Conservation (phyloP, 2,329 filamentous ascomycete genomes). For the Exutisphaerella laricina region DNA sequence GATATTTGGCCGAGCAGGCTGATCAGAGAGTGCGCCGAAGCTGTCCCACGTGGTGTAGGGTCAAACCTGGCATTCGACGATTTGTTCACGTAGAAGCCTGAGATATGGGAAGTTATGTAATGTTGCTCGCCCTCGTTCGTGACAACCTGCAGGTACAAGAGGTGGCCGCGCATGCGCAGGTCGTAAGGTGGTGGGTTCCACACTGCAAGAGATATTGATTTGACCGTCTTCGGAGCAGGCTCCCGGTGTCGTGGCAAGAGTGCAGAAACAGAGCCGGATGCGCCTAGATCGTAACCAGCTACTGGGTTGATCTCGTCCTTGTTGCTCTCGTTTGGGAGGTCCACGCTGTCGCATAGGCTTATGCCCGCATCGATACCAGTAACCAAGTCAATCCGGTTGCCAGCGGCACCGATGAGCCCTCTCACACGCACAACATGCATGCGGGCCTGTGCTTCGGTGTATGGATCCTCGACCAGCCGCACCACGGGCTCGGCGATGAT, state of each 20-base stretch:
- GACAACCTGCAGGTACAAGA: slow-evolving; percentile 82
- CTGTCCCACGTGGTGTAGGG: slow-evolving; percentile 68
- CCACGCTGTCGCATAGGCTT: slow-evolving; percentile 78
- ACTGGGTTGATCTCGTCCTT: slow-evolving; percentile 41
- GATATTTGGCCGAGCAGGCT: slow-evolving; percentile 73
- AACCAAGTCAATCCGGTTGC: slow-evolving; percentile 78
- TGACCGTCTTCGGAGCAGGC: slow-evolving; percentile 80
- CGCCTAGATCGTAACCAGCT: slow-evolving; percentile 70
- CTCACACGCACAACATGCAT: slow-evolving; percentile 88
- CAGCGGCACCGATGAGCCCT: slow-evolving; percentile 87
- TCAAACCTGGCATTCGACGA: slow-evolving; percentile 95
- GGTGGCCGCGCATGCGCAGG: slow-evolving; percentile 82
- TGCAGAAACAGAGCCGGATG: slow-evolving; percentile 60
- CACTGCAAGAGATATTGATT: slow-evolving; percentile 77
- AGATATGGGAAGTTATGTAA: slow-evolving; percentile 88
- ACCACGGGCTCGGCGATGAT: slow-evolving; percentile 73
- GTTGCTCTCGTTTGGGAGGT: slow-evolving; percentile 24
- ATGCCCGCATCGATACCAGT: slow-evolving; percentile 80
- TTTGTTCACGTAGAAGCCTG: slow-evolving; percentile 96
- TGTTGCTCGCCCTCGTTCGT: slow-evolving; percentile 93
- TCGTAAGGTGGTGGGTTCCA: slow-evolving; percentile 97
- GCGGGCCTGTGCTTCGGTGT: slow-evolving; percentile 96
- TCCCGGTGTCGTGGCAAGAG: slow-evolving; percentile 64
- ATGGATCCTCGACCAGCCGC: slow-evolving; percentile 82
- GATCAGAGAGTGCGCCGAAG: slow-evolving; percentile 78